Percentiles rank a stretch among this genome's conserved stretches.
These are phyloP conservation scores for Tolypocladium nubicola DNA, from an alignment of 2,329 filamentous ascomycete species.

Conservation along the genomic window DNA sequence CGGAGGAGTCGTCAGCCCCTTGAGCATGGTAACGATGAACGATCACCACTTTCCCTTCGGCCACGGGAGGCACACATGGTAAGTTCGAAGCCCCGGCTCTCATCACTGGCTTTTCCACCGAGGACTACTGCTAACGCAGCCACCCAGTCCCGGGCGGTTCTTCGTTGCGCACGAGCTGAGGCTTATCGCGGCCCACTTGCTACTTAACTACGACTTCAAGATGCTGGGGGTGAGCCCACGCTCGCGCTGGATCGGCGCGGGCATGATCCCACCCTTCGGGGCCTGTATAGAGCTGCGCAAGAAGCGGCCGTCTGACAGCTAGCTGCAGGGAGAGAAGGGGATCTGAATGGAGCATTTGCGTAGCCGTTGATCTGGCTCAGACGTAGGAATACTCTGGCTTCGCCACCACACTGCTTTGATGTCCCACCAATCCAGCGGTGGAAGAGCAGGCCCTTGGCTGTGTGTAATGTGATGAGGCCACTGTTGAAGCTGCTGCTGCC, in stretches of 20 bases:
- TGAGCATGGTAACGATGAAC: conserved; percentile 43
- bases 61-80: conserved; percentile 43
- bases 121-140: not conserved
- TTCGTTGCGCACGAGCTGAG: conserved; percentile 46
- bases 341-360: not conserved
- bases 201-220: conserved; percentile 42
- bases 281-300: conserved; percentile 15
- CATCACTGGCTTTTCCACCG: accelerated
- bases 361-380: too few relatives aligned
- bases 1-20: conserved; percentile 11
- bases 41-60: conserved; percentile 42
- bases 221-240: conserved; percentile 26
- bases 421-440: too few relatives aligned
- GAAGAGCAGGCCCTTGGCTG: too few relatives aligned
- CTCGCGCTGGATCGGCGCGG: conserved; percentile 32
- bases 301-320: not conserved
- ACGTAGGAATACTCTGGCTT: too few relatives aligned
- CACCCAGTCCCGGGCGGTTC: conserved; percentile 37
- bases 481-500: too few relatives aligned
- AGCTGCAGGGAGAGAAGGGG: not conserved
- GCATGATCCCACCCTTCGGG: conserved; percentile 19
- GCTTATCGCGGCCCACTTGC: conserved; percentile 37
- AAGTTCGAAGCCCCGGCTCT: conserved; percentile 5
- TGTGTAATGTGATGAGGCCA: too few relatives aligned
- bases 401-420: too few relatives aligned